A percentile compares a stretch with the other conserved stretches of the same genome.
Conservation (phyloP, 2,329 filamentous ascomycete genomes). For the Venturia carpophila region DNA sequence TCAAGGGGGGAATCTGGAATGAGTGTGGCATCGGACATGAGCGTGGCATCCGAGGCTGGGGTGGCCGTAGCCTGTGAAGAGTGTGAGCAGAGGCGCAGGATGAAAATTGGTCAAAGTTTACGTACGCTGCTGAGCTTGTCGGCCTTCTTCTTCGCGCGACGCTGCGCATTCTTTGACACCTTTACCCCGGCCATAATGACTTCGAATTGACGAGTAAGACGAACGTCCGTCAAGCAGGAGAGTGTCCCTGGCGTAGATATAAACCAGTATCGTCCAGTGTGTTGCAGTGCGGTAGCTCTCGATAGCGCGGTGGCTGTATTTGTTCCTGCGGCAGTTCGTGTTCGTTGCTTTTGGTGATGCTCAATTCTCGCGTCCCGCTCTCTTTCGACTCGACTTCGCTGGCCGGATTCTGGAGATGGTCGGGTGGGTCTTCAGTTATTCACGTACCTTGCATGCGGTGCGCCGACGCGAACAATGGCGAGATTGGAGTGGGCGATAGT, state of each 20-base stretch:
- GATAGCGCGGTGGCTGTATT: not conserved
- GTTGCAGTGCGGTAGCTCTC: not conserved
- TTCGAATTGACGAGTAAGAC: not conserved
- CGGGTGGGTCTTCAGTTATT: not conserved
- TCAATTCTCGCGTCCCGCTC: not conserved
- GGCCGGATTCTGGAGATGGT: not conserved
- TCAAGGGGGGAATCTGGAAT: not conserved
- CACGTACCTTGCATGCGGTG: not conserved
- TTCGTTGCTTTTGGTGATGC: not conserved
- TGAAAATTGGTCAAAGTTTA: not conserved
- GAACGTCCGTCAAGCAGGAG: not conserved
- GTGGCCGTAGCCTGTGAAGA: constrained; percentile 30
- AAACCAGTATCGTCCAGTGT: not conserved
- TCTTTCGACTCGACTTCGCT: not conserved
- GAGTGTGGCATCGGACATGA: constrained; percentile 9
- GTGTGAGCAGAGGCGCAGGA: constrained; percentile 20
- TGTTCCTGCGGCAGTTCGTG: not conserved
- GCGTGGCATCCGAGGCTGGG: constrained; percentile 24
- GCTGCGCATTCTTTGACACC: constrained; percentile 84
- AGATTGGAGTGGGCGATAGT: not conserved
- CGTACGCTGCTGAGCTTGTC: constrained; percentile 58
- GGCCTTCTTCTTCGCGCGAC: constrained; percentile 90
- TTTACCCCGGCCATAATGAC: constrained; percentile 13
- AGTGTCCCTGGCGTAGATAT: not conserved
- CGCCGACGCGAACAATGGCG: not conserved